phyloP scores from a whole-genome alignment of 352 stramenopile species.

The Aphanomyces stellatus region DNA sequence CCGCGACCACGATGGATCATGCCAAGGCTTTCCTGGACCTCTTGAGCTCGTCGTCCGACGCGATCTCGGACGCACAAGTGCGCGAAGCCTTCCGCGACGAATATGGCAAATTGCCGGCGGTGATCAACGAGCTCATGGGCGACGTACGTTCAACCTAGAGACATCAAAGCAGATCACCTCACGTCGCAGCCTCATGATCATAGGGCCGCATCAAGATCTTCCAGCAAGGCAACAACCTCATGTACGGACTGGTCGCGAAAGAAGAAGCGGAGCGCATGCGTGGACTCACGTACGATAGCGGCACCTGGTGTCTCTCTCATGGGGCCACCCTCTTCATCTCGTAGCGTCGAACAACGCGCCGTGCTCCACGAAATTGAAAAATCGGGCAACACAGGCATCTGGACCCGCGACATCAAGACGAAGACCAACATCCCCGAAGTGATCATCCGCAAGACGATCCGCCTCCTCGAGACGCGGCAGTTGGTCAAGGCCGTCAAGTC shows the following conservation, averaged over 20 bases:
- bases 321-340: not conserved
- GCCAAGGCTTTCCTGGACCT: conserved; percentile 58
- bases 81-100: conserved; percentile 73
- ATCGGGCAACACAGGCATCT: conserved; percentile 96
- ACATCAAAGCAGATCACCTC: no score
- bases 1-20: conserved; percentile 26
- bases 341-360: conserved; percentile 70
- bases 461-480: conserved; percentile 91
- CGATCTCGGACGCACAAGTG: conserved; percentile 71
- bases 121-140: conserved; percentile 79
- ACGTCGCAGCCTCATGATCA: no score
- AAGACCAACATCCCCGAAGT: conserved; percentile 95
- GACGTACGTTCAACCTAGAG: conserved; percentile 32
- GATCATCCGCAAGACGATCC: conserved; percentile 97
- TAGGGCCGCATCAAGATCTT: conserved; percentile 85
- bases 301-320: conserved; percentile 32
- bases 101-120: conserved; percentile 70
- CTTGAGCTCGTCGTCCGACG: conserved; percentile 69
- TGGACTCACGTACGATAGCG: conserved; percentile 71
- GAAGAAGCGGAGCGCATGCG: conserved; percentile 82
- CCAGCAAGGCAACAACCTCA: conserved; percentile 77
- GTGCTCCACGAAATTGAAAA: conserved; percentile 94
- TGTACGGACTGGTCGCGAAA: conserved; percentile 69
- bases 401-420: conserved; percentile 98
- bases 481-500: conserved; percentile 99